phyloP scores from a whole-genome alignment of 73 alveolate species.

The Paramecium sonneborni region DNA sequence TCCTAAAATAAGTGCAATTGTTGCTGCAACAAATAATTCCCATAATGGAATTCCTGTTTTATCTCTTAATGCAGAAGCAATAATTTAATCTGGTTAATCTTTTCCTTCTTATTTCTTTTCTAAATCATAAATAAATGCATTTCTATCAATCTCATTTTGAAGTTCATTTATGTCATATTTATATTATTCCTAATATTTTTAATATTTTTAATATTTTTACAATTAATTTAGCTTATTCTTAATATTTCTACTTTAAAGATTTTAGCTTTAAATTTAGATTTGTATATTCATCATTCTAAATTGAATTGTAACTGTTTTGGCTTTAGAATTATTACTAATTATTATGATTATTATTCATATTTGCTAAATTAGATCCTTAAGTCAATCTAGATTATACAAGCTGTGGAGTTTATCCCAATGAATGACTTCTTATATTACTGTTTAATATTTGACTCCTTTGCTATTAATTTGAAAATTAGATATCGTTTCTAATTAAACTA shows the following conservation, averaged over 20 bases:
- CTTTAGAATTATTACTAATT: background rate
- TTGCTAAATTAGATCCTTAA: background rate
- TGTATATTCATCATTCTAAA: background rate
- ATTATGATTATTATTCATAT: no score
- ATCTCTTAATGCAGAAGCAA: background rate
- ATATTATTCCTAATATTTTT: background rate
- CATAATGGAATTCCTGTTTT: background rate
- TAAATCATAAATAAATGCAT: conserved; percentile 12
- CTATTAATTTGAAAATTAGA: no score
- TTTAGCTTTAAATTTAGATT: background rate
- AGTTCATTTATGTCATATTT: background rate
- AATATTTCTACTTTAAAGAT: background rate
- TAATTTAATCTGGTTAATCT: background rate
- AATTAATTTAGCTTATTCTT: background rate
- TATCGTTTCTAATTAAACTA: no score
- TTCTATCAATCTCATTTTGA: background rate
- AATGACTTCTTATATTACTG: background rate
- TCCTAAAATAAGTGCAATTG: background rate
- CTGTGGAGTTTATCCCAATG: background rate
- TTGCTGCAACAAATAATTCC: background rate
- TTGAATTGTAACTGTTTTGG: background rate
- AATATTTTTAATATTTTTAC: background rate
- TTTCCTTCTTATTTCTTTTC: background rate
- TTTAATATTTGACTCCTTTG: background rate
- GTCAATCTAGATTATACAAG: background rate